Conservation (phyloP, 345 rosid genomes). For the thale cress (Arabidopsis thaliana) region TAIR10.1 NC_003076.8:5249001-5249500, state of each 20-base stretch:
- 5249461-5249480: conserved; percentile 93
- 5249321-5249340: conserved; percentile 75
- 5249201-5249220: conserved; percentile 56
- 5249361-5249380: background rate
- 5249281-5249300: conserved; percentile 96
- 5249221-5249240: conserved; percentile 86
- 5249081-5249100: conserved; percentile 99
- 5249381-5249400: background rate
- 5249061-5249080: conserved; percentile 86
- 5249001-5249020: background rate
- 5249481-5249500: conserved; percentile 99
- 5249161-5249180: background rate
- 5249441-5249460: conserved; percentile 94
- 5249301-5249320: conserved; percentile 99
- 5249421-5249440: conserved; percentile 97
- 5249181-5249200: background rate
- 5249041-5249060: conserved; percentile 79
- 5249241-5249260: conserved; percentile 84
- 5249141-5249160: conserved; percentile 30
- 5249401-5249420: conserved; percentile 5
- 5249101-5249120: conserved; percentile 77
- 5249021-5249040: background rate
- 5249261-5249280: conserved; percentile 95
- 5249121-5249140: conserved; percentile 85
- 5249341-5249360: conserved; percentile 8